A percentile compares a stretch with the other conserved stretches of the same genome.
Conservation (phyloP, 176 grass and related monocot genomes). For the Hyparrhenia diplandra region DNA sequence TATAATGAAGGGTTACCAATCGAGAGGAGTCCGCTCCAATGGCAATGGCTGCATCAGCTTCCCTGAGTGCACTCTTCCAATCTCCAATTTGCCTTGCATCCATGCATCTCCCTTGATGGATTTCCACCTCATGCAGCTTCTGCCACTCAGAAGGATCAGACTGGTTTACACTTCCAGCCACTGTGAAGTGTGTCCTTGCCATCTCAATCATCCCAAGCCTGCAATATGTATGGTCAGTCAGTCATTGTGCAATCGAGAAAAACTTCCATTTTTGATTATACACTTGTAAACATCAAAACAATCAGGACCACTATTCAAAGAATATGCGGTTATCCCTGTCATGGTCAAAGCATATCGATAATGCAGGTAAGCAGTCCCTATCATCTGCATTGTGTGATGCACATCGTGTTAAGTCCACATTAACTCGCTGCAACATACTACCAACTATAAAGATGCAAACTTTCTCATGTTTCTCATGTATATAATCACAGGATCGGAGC, state of each 20-base stretch:
- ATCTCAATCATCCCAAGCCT: constrained; percentile 59
- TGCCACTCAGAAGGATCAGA: constrained; percentile 34
- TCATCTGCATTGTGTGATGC: background rate
- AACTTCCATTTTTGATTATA: background rate
- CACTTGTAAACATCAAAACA: background rate
- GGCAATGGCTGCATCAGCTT: constrained; percentile 57
- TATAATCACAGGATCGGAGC: constrained; percentile 14
- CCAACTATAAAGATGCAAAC: constrained; percentile 10
- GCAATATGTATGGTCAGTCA: background rate
- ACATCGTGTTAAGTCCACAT: constrained; percentile 12
- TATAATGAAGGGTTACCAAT: constrained; percentile 33
- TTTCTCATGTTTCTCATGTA: constrained; percentile 11
- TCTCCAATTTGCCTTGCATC: constrained; percentile 47
- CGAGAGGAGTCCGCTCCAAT: constrained; percentile 55
- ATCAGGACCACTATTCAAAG: background rate
- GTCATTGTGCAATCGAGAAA: background rate
- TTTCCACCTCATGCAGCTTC: constrained; percentile 55
- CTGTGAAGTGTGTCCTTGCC: constrained; percentile 44
- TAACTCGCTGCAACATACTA: constrained; percentile 9
- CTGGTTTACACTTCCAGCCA: constrained; percentile 26
- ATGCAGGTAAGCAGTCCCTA: constrained; percentile 6
- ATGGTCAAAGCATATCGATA: constrained; percentile 3
- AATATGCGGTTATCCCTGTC: background rate
- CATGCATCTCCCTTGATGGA: constrained; percentile 45
- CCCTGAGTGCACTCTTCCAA: constrained; percentile 46